Evolutionary conservation across 306 rosid genomes (phyloP).

Genomic region (Castanea mollissima): DNA sequence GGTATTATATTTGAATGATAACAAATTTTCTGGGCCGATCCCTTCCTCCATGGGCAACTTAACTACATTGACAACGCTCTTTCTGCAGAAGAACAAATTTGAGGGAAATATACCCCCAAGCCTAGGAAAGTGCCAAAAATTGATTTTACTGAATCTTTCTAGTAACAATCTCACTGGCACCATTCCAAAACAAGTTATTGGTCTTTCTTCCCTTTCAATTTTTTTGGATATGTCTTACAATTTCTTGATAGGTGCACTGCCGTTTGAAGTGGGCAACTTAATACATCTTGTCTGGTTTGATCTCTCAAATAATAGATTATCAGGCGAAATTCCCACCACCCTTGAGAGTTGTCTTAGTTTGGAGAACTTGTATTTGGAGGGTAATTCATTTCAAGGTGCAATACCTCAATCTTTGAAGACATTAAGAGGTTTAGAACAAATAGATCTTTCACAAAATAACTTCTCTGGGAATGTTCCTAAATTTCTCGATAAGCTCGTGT

Average conservation of each 20-base stretch:
- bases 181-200: slow-evolving; percentile 33
- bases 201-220: slow-evolving; percentile 34
- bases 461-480: slow-evolving; percentile 40
- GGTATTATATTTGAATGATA: slow-evolving; percentile 12
- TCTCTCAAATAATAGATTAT: slow-evolving; percentile 31
- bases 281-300: slow-evolving; percentile 18
- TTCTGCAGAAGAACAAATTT: slow-evolving; percentile 24
- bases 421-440: slow-evolving; percentile 33
- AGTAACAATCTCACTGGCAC: slow-evolving; percentile 36
- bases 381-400: slow-evolving; percentile 33
- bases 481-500: slow-evolving; percentile 18
- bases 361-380: slow-evolving; percentile 30
- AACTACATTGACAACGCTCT: slow-evolving; percentile 14
- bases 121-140: slow-evolving; percentile 29
- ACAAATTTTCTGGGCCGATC: slow-evolving; percentile 31
- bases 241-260: slow-evolving; percentile 32
- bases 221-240: slow-evolving; percentile 38
- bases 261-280: slow-evolving; percentile 32
- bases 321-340: slow-evolving; percentile 31
- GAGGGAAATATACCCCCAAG: slow-evolving; percentile 38
- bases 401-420: slow-evolving; percentile 30
- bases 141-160: slow-evolving; percentile 20
- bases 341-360: slow-evolving; percentile 33
- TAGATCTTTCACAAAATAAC: slow-evolving; percentile 36
- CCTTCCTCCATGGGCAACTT: slow-evolving; percentile 43